phyloP scores from a whole-genome alignment of 2,329 filamentous ascomycete species.

The Whalleya microplaca region DNA sequence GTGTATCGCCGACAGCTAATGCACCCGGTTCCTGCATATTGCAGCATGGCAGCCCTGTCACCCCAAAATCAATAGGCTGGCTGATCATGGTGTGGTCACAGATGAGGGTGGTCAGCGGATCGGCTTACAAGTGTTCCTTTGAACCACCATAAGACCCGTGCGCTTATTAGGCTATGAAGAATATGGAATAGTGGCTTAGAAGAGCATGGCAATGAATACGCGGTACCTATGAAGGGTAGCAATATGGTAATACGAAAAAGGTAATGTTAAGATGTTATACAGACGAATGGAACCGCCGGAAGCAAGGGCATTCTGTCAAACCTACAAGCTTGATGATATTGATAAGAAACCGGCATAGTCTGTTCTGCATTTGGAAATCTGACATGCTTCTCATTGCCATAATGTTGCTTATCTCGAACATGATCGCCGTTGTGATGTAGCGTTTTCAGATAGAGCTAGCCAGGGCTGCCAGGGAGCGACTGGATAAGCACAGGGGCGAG shows the following conservation, averaged over 20 bases:
- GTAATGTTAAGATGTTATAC: neutral
- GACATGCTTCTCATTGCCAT: neutral
- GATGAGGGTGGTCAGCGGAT: neutral
- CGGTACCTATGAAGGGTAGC: neutral
- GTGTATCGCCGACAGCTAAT: neutral
- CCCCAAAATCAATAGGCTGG: neutral
- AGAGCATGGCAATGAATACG: neutral
- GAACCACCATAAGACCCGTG: neutral
- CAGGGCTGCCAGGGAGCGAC: neutral
- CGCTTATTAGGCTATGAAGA: neutral
- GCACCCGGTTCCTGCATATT: neutral
- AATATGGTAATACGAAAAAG: neutral
- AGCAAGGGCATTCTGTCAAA: neutral
- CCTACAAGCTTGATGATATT: neutral
- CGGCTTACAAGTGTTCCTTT: neutral
- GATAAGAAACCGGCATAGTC: neutral
- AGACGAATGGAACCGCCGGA: neutral
- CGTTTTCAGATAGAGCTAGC: slow-evolving; percentile 2
- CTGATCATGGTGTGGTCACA: neutral
- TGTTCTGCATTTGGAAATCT: neutral
- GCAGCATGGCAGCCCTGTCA: neutral
- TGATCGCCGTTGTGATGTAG: slow-evolving; percentile 15
- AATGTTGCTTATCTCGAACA: slow-evolving; percentile 19
- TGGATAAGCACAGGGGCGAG: neutral
- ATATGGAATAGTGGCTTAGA: neutral